Percentiles rank a stretch among this genome's conserved stretches.
phyloP scores from a whole-genome alignment of 257 asterid species.

The Voacanga thouarsii region DNA sequence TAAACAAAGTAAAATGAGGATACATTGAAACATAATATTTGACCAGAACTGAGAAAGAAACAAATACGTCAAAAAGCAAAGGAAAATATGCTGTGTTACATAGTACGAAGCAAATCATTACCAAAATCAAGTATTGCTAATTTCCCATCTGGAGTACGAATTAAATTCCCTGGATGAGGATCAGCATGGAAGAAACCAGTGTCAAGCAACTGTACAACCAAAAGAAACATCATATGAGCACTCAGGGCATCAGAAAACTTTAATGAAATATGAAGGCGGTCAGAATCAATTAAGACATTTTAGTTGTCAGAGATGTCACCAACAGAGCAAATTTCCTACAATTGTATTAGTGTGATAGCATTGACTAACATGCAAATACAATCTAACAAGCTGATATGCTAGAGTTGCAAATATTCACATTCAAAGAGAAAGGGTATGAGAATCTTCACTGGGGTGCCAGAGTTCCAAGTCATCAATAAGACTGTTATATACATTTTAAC shows the following conservation, averaged over 20 bases:
- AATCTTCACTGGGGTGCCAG: too few species aligned
- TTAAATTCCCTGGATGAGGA: constrained; percentile 98
- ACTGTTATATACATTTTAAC: too few species aligned
- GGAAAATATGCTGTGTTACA: not conserved
- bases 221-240: constrained; percentile 14
- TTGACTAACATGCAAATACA: too few species aligned
- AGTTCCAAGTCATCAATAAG: too few species aligned
- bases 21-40: not conserved
- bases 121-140: constrained; percentile 96
- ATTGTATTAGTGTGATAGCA: too few species aligned
- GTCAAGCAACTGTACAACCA: constrained; percentile 77
- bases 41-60: not conserved
- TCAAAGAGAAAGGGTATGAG: too few species aligned
- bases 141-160: constrained; percentile 98
- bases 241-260: not conserved
- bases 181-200: constrained; percentile 99
- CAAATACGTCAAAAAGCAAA: constrained; percentile 5
- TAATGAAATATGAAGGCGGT: not conserved
- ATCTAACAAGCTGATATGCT: too few species aligned
- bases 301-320: not conserved
- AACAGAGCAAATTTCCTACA: not conserved
- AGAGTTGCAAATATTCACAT: too few species aligned
- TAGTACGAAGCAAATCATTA: constrained; percentile 22
- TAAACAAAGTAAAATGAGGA: not conserved
- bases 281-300: not conserved